phyloP scores from a whole-genome alignment of 495 filamentous ascomycete species.

The Aspergillus conjunctus region DNA sequence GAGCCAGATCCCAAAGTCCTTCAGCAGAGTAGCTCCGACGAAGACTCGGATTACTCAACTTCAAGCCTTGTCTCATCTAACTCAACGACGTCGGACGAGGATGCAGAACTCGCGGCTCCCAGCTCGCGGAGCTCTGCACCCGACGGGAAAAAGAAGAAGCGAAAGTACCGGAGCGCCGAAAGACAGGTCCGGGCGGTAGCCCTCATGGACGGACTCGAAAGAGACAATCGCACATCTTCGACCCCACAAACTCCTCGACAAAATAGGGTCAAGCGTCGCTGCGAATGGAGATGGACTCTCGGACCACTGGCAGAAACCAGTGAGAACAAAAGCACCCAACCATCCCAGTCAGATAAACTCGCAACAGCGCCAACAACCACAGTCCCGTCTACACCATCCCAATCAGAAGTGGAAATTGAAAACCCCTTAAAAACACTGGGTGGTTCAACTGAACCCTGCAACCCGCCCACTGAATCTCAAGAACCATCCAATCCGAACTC shows the following conservation, averaged over 20 bases:
- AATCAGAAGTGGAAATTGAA: not conserved
- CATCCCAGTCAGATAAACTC: conserved; percentile 1
- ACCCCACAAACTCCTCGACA: conserved; percentile 54
- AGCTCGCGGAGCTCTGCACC: not conserved
- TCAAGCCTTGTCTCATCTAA: conserved; percentile 37
- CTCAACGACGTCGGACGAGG: conserved; percentile 47
- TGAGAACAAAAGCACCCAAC: not conserved
- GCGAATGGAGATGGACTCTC: conserved; percentile 62
- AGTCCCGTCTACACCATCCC: not conserved
- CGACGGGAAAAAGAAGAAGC: conserved; percentile 39
- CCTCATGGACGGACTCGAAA: conserved; percentile 40
- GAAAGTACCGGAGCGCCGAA: conserved; percentile 40
- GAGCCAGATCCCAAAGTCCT: conserved; percentile 21
- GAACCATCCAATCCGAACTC: not conserved
- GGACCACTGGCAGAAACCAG: conserved; percentile 36
- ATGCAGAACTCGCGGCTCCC: conserved; percentile 22
- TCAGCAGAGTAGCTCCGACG: conserved; percentile 26
- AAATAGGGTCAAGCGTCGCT: conserved; percentile 50
- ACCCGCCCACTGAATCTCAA: not conserved
- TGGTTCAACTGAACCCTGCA: not conserved
- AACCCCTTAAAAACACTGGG: not conserved
- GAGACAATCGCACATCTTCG: conserved; percentile 33
- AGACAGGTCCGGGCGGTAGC: conserved; percentile 48
- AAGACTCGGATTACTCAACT: conserved; percentile 41
- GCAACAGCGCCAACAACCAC: not conserved